phyloP scores from a whole-genome alignment of 2,329 filamentous ascomycete species.

The Epichloe hybrida region DNA sequence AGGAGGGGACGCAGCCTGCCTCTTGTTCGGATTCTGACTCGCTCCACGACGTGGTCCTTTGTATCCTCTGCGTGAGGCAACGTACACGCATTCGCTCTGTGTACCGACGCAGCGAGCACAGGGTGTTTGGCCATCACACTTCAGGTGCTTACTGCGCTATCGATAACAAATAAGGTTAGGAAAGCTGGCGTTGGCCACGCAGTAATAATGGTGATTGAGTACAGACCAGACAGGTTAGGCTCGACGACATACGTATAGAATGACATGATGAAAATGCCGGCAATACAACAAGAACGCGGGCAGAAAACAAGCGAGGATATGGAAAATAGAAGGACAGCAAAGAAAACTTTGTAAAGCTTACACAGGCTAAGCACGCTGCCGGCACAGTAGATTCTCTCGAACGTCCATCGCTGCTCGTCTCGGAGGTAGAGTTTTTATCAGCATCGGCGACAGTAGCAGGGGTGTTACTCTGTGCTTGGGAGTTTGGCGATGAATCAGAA shows the following conservation, averaged over 20 bases:
- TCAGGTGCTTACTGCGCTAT: constrained; percentile 54
- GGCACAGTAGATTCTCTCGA: constrained; percentile 25
- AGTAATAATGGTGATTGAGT: neutral
- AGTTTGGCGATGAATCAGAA: constrained; percentile 3
- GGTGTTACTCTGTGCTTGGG: constrained; percentile 2
- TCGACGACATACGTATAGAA: neutral
- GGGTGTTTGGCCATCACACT: constrained; percentile 58
- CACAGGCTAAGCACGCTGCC: constrained; percentile 42
- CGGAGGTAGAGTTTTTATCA: constrained; percentile 1
- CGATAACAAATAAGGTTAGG: neutral
- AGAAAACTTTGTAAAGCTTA: constrained; percentile 18
- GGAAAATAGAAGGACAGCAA: neutral
- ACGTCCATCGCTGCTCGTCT: constrained; percentile 7
- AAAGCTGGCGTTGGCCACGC: neutral
- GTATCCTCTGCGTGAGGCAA: constrained; percentile 62
- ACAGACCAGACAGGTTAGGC: neutral
- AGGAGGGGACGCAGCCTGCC: constrained; percentile 30
- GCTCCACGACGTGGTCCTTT: constrained; percentile 38
- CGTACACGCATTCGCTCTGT: constrained; percentile 52
- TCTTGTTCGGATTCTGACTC: constrained; percentile 34
- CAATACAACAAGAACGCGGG: neutral
- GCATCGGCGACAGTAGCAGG: neutral
- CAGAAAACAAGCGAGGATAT: neutral
- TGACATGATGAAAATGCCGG: neutral
- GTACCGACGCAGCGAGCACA: constrained; percentile 53